Evolutionary conservation across 371 early-diverging fungal genomes (phyloP).

Genomic region (Mucor racemosus): DNA sequence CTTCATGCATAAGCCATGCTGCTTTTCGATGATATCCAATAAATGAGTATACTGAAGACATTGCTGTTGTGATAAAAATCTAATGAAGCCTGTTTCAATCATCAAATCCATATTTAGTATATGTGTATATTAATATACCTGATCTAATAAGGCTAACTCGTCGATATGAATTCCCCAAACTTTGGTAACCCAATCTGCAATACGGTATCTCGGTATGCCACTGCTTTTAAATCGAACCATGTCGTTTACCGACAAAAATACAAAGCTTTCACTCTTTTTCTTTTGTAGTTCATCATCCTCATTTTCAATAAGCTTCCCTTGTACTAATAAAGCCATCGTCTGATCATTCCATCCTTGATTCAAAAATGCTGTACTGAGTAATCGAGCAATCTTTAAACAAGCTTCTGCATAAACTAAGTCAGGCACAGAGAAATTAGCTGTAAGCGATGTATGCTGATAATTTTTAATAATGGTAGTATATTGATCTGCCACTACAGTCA

Average conservation of each 20-base stretch:
- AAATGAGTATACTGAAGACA: slow-evolving; percentile 65
- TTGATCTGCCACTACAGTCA: slow-evolving; percentile 28
- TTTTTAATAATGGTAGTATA: slow-evolving; percentile 48
- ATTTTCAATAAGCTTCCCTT: neutral
- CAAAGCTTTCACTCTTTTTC: neutral
- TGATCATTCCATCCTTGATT: slow-evolving; percentile 46
- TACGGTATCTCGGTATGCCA: slow-evolving; percentile 51
- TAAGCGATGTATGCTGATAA: slow-evolving; percentile 58
- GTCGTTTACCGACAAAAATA: slow-evolving; percentile 15
- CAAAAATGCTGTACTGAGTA: slow-evolving; percentile 38
- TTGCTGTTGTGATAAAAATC: slow-evolving; percentile 66
- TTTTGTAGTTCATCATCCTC: neutral
- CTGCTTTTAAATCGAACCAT: slow-evolving; percentile 22
- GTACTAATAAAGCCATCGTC: slow-evolving; percentile 19
- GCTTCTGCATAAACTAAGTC: slow-evolving; percentile 52
- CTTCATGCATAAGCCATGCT: slow-evolving; percentile 77
- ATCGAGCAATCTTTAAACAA: slow-evolving; percentile 50
- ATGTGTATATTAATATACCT: slow-evolving; percentile 31
- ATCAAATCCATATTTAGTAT: neutral
- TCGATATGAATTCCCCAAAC: slow-evolving; percentile 59
- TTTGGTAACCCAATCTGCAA: slow-evolving; percentile 66
- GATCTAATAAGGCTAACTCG: slow-evolving; percentile 62
- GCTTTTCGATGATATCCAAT: slow-evolving; percentile 78
- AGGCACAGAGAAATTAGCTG: slow-evolving; percentile 30
- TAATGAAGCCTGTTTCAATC: slow-evolving; percentile 29